Evolutionary conservation across 1,284 basidiomycete species (phyloP), one percentile per base, ranked within the genome.

Genomic region (Moniliophthora roreri): DNA sequence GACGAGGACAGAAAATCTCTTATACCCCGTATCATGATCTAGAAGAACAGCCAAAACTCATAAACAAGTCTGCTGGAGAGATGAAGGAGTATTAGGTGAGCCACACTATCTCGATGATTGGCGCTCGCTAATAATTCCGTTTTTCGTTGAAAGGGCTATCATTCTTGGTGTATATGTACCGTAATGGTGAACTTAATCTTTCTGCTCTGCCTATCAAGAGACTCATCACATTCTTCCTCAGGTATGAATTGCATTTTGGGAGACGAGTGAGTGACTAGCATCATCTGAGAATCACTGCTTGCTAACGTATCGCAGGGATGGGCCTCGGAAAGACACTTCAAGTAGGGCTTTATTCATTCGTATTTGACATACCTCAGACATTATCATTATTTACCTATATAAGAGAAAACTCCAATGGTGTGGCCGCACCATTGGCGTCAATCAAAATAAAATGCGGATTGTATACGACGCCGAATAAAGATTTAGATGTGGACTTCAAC

Each of bases 251-350:
- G 79, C 55, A 78, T 84, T 41, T 69, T 84, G 1, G 83, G 80
- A 21, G 83, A 84, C 54, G 82, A 81, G 80, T 80, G 60, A 53
- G 76, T 70, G n/a, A n/a, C n/a, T 13, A 47, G 51, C 46, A 32
- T 26, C 11, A 48, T 38, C 1, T 40, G n/a, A 9, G 23, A 18
- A 23, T 9, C 6, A 34, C 13, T 34, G 20, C 32, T 52, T 52
- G 16, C 18, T 47, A 24, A 36, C 52, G 61, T 6, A 24, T 37
- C 10, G 8, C 47, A 80, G n/a, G 79, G 66, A 77, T 85, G 82
- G 84, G 81, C 56, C 74, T 85, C 5, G 83, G 84, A 13, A 85
- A 86, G 60, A 85, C 84, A 0, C 65, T 86, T 15, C 84, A 82
- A 67, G 79, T 79, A 57, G 15, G 44, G 56, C 4, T 4, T 4